Conservation (phyloP, 345 rosid genomes). For the Cardiospermum halicacabum region DNA sequence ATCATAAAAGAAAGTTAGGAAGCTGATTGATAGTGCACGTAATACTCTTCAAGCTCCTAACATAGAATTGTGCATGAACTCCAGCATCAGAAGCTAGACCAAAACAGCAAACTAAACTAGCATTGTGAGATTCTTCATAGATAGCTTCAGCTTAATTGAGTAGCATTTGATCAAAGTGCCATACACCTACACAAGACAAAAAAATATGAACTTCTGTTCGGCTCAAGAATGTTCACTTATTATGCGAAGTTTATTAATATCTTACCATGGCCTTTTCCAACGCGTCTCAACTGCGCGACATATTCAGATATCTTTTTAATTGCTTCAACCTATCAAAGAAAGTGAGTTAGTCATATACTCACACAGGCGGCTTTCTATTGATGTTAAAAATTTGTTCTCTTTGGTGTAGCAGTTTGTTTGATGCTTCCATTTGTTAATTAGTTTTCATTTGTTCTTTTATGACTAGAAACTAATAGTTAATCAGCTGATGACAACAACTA, state of each 20-base stretch:
- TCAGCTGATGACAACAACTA: not conserved
- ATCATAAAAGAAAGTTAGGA: not conserved
- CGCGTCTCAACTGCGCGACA: slow-evolving; percentile 59
- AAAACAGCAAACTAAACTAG: not conserved
- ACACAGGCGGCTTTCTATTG: not conserved
- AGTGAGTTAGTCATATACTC: not conserved
- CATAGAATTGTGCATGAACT: not conserved
- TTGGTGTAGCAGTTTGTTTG: not conserved
- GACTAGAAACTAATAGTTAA: not conserved
- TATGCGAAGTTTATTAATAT: too few species aligned
- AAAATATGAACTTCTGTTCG: not conserved
- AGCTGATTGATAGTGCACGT: not conserved
- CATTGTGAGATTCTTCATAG: slow-evolving; percentile 11
- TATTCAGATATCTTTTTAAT: slow-evolving; percentile 59
- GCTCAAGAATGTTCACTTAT: not conserved
- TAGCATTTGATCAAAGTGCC: slow-evolving; percentile 70
- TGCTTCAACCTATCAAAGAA: slow-evolving; percentile 48
- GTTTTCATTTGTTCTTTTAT: not conserved
- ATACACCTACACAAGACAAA: slow-evolving; percentile 39
- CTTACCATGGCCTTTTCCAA: slow-evolving; percentile 84
- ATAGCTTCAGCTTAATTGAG: slow-evolving; percentile 33
- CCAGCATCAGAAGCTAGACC: not conserved
- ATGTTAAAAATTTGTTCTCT: not conserved
- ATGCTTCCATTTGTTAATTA: not conserved
- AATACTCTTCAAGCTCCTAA: not conserved